Evolutionary conservation across 306 rosid species (phyloP).

Genomic region (Calophaca sinica): DNA sequence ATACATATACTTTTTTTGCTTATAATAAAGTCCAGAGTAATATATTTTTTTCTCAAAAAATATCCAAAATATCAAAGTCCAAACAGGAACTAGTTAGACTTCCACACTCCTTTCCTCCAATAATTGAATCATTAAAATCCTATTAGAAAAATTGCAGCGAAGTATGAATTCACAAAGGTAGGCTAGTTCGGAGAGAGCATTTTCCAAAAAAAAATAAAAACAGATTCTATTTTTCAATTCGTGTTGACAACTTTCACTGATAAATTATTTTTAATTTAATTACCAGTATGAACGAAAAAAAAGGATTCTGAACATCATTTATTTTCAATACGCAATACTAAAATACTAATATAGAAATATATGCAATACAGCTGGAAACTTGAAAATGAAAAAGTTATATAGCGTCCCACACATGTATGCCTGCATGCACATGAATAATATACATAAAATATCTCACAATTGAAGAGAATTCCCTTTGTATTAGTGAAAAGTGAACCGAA

Average conservation of each 20-base stretch:
- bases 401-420: conserved; percentile 41
- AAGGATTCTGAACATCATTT: conserved; percentile 2
- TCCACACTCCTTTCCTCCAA: neutral
- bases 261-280: neutral
- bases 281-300: neutral
- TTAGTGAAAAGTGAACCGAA: conserved; percentile 22
- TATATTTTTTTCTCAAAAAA: neutral
- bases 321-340: neutral
- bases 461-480: conserved; percentile 25
- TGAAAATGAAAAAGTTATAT: conserved; percentile 26
- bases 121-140: neutral
- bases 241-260: neutral
- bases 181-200: neutral
- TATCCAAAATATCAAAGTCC: neutral
- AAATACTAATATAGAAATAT: conserved; percentile 29
- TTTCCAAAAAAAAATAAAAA: neutral
- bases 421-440: conserved; percentile 39
- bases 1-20: too few species aligned
- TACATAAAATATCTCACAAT: conserved; percentile 37
- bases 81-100: neutral
- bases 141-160: neutral
- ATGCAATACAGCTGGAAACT: conserved; percentile 40
- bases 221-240: neutral
- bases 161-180: neutral
- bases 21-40: too few species aligned